Evolutionary conservation across 1,284 basidiomycete species (phyloP).

Genomic region (Cutaneotrichosporon dermatis): DNA sequence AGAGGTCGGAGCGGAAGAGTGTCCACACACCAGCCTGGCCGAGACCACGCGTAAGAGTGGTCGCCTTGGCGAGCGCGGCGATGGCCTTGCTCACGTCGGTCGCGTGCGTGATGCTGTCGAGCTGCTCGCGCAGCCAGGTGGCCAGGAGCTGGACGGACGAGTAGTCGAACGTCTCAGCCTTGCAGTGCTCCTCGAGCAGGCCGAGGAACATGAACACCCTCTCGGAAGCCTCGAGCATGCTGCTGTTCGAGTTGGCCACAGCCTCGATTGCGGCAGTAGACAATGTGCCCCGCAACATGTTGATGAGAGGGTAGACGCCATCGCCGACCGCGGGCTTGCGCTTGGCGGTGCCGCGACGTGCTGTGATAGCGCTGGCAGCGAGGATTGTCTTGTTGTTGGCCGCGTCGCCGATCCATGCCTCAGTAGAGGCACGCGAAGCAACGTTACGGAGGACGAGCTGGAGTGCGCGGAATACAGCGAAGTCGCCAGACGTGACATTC

Average conservation of each 20-base stretch:
- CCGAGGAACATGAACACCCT: constrained; percentile 4
- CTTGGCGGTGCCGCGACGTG: constrained; percentile 23
- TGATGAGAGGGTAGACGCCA: constrained; percentile 33
- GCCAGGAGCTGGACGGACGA: constrained; percentile 51
- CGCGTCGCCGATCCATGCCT: constrained; percentile 26
- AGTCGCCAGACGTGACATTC: constrained; percentile 17
- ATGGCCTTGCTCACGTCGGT: constrained; percentile 16
- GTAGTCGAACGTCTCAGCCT: constrained; percentile 44
- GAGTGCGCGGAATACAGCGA: constrained; percentile 10
- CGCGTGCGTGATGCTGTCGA: constrained; percentile 21
- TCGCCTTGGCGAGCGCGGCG: constrained; percentile 30
- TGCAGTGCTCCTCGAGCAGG: constrained; percentile 40
- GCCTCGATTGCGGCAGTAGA: constrained; percentile 5
- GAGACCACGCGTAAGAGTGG: constrained; percentile 46
- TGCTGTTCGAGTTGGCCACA: neutral
- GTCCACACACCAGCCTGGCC: constrained; percentile 52
- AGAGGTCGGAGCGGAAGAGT: constrained; percentile 29
- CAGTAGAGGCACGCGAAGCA: constrained; percentile 12
- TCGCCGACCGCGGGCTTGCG: constrained; percentile 29
- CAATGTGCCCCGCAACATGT: constrained; percentile 20
- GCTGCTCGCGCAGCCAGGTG: constrained; percentile 38
- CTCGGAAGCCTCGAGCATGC: constrained; percentile 7
- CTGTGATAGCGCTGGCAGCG: constrained; percentile 24
- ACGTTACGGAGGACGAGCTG: constrained; percentile 34
- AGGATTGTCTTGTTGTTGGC: constrained; percentile 32